Percentiles rank a stretch among this genome's conserved stretches.
These are phyloP conservation scores for Amoeboaphelidium protococcarum DNA, from an alignment of 371 early-diverging fungal genomes.

Conservation along the genomic window DNA sequence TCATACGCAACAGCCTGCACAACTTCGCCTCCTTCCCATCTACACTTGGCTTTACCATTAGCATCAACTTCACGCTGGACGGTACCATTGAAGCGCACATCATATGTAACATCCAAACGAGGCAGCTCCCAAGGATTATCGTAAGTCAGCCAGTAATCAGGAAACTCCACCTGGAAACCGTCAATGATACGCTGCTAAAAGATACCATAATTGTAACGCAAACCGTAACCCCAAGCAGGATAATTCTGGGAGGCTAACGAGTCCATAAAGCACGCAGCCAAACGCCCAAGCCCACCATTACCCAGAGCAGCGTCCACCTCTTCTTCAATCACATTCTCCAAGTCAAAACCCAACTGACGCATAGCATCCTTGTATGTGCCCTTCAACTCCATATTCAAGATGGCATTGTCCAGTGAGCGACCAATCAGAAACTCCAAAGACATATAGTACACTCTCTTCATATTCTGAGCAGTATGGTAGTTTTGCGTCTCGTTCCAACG, in stretches of 20 bases:
- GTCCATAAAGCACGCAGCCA: constrained; percentile 19
- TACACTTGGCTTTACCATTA: constrained; percentile 23
- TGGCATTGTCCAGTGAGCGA: constrained; percentile 73
- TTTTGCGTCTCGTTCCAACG: constrained; percentile 66
- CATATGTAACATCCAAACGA: constrained; percentile 53
- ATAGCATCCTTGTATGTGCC: constrained; percentile 31
- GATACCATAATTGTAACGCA: constrained; percentile 68
- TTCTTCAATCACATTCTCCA: constrained; percentile 61
- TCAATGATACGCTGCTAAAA: constrained; percentile 63
- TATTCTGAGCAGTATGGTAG: constrained; percentile 28
- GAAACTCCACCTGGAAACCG: constrained; percentile 64
- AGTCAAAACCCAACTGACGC: constrained; percentile 40
- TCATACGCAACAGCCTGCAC: constrained; percentile 75
- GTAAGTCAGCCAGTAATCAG: constrained; percentile 62
- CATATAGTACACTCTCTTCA: constrained; percentile 74
- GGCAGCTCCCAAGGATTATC: constrained; percentile 83
- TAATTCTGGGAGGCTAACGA: constrained; percentile 61
- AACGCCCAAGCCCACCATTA: constrained; percentile 62
- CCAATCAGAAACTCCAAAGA: constrained; percentile 81
- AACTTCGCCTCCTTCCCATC: constrained; percentile 55
- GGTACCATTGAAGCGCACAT: constrained; percentile 57
- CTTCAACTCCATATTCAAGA: constrained; percentile 49
- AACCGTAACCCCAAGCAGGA: constrained; percentile 29
- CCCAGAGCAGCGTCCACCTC: constrained; percentile 79
- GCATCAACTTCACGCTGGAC: constrained; percentile 32